These are phyloP conservation scores for Fusarium pseudoanthophilum DNA, from an alignment of 2,329 filamentous ascomycete genomes.

Conservation along the genomic window DNA sequence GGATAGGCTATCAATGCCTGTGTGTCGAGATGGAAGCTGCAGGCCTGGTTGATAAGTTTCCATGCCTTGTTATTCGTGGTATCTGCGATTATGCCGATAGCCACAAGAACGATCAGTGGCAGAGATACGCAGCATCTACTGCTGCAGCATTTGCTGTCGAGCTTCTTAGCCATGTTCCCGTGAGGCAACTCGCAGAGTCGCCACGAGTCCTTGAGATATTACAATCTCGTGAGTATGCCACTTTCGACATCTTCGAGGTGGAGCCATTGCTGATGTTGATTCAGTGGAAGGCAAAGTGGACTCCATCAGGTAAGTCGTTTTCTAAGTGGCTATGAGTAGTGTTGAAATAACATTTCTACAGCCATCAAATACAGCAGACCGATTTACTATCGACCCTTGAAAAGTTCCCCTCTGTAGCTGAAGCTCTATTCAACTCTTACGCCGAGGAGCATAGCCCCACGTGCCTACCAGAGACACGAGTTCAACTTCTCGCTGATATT, in stretches of 20 bases:
- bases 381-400: accelerated
- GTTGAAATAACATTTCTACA: not conserved
- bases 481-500: conserved; percentile 44
- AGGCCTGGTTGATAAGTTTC: not conserved
- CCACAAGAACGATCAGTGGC: not conserved
- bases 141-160: not conserved
- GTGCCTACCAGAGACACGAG: conserved; percentile 48
- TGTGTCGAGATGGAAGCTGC: conserved; percentile 3
- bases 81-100: not conserved
- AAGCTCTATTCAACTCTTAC: conserved; percentile 50
- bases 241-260: accelerated
- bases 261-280: accelerated
- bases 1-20: not conserved
- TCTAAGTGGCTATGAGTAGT: accelerated
- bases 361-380: accelerated
- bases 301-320: not conserved
- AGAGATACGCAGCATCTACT: not conserved
- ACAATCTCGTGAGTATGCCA: not conserved
- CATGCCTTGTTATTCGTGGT: not conserved
- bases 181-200: conserved; percentile 67
- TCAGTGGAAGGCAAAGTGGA: not conserved
- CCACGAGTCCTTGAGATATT: conserved; percentile 59
- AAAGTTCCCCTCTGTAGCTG: not conserved
- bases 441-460: conserved; percentile 46
- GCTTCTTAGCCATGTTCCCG: not conserved